phyloP scores from a whole-genome alignment of 1,139 yeast genomes.

The Yamadazyma dendronema region DNA sequence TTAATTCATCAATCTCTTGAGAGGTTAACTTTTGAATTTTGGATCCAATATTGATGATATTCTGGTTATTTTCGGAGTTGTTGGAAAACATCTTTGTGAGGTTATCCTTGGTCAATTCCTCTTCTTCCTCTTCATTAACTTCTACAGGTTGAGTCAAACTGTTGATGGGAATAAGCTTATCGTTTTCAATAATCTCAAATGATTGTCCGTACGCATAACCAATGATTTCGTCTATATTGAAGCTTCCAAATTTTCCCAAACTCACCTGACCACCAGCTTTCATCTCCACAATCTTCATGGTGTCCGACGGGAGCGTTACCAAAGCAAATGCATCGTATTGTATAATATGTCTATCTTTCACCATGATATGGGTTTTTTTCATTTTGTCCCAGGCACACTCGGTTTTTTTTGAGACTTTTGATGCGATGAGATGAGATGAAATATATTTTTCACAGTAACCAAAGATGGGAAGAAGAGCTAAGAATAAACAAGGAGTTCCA shows the following conservation, averaged over 20 bases:
- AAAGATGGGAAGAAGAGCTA: constrained; percentile 89
- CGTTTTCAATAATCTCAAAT: constrained; percentile 62
- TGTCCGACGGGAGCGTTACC: constrained; percentile 77
- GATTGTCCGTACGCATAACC: constrained; percentile 88
- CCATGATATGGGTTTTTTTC: not conserved
- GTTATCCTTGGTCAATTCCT: constrained; percentile 34
- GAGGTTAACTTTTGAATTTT: constrained; percentile 70
- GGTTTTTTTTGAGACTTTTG: constrained; percentile 5
- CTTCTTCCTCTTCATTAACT: constrained; percentile 24
- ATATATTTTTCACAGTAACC: constrained; percentile 8
- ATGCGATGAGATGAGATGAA: constrained; percentile 11
- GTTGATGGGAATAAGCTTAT: constrained; percentile 41
- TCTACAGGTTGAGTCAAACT: constrained; percentile 28
- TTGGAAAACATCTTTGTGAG: constrained; percentile 41
- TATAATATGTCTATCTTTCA: constrained; percentile 12
- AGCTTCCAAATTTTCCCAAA: constrained; percentile 89
- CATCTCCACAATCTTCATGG: constrained; percentile 67
- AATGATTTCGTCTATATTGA: constrained; percentile 67
- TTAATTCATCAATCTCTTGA: constrained; percentile 79
- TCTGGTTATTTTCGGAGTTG: constrained; percentile 64
- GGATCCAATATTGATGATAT: constrained; percentile 70
- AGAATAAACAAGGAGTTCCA: constrained; percentile 87
- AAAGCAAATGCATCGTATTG: constrained; percentile 57
- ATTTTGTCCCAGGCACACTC: constrained; percentile 6
- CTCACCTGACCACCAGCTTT: constrained; percentile 58